Conservation (phyloP, 1,284 basidiomycete species). For the Naganishia albida region DNA sequence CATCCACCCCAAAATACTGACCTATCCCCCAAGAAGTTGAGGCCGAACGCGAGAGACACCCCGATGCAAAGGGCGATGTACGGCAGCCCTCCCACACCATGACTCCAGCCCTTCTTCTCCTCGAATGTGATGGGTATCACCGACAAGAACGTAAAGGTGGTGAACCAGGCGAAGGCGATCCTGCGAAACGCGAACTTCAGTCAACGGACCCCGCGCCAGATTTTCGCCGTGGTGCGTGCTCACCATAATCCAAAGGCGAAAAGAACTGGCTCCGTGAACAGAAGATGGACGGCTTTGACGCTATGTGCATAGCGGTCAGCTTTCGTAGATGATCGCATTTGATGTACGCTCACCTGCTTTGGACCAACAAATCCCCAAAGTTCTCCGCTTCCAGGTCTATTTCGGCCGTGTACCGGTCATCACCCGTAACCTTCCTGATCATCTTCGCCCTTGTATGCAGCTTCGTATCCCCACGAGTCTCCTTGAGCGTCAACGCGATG, state of each 20-base stretch:
- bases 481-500: slow-evolving; percentile 18
- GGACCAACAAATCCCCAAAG: slow-evolving; percentile 16
- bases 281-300: slow-evolving; percentile 50
- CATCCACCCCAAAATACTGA: neutral
- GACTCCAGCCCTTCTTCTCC: slow-evolving; percentile 62
- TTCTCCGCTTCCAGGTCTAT: slow-evolving; percentile 16
- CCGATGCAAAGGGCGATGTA: slow-evolving; percentile 41
- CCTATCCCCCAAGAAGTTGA: slow-evolving; percentile 21
- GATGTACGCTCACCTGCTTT: slow-evolving; percentile 1
- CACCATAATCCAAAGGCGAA: slow-evolving; percentile 18
- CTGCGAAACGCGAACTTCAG: too few relatives aligned
- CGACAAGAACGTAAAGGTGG: slow-evolving; percentile 27
- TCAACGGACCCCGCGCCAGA: neutral
- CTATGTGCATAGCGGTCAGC: neutral
- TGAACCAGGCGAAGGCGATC: slow-evolving; percentile 24
- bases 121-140: slow-evolving; percentile 64
- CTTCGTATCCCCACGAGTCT: slow-evolving; percentile 19
- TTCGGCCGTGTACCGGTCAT: slow-evolving; percentile 20
- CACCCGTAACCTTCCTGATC: slow-evolving; percentile 20
- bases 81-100: slow-evolving; percentile 64
- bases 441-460: slow-evolving; percentile 11
- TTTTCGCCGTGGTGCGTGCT: neutral
- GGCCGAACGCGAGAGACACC: slow-evolving; percentile 11
- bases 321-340: neutral
- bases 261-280: slow-evolving; percentile 47